A percentile compares a stretch with the other conserved stretches of the same genome.
phyloP scores from a whole-genome alignment of 2,329 filamentous ascomycete genomes.

The Cryphonectria japonica region DNA sequence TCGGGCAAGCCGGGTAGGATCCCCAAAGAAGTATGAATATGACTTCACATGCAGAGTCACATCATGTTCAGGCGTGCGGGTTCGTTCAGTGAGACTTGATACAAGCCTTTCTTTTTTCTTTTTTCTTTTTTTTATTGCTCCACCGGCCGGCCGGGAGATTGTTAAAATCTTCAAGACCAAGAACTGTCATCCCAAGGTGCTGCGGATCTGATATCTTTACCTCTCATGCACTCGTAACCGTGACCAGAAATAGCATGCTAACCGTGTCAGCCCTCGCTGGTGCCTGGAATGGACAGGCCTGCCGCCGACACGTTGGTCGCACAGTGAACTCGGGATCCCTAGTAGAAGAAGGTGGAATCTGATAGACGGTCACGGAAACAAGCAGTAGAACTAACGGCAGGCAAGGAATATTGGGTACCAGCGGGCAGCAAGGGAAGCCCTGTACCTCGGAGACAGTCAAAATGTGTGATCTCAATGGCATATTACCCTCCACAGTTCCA shows the following conservation, averaged over 20 bases:
- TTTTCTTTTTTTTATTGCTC: no score
- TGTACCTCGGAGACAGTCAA: not conserved
- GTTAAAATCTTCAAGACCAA: not conserved
- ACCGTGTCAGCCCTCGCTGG: not conserved
- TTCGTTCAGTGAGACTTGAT: not conserved
- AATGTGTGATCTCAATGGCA: not conserved
- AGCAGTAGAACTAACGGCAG: not conserved
- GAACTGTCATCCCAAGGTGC: not conserved
- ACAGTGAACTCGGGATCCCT: not conserved
- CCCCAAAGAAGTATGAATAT: constrained; percentile 58
- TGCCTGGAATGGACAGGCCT: not conserved
- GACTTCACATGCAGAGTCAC: not conserved
- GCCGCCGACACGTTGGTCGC: not conserved
- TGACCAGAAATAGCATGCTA: no score
- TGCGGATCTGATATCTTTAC: not conserved
- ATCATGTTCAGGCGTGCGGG: not conserved
- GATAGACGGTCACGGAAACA: constrained; percentile 12
- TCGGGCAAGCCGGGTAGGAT: constrained; percentile 74
- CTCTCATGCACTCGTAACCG: not conserved
- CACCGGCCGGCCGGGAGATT: not conserved
- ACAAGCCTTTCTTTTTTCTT: no score
- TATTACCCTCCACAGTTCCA: not conserved
- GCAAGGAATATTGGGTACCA: not conserved
- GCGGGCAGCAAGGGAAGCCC: not conserved
- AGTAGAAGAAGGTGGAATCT: constrained; percentile 13